Evolutionary conservation across 2,329 filamentous ascomycete genomes (phyloP).

Genomic region (Xylariaceae sp.): DNA sequence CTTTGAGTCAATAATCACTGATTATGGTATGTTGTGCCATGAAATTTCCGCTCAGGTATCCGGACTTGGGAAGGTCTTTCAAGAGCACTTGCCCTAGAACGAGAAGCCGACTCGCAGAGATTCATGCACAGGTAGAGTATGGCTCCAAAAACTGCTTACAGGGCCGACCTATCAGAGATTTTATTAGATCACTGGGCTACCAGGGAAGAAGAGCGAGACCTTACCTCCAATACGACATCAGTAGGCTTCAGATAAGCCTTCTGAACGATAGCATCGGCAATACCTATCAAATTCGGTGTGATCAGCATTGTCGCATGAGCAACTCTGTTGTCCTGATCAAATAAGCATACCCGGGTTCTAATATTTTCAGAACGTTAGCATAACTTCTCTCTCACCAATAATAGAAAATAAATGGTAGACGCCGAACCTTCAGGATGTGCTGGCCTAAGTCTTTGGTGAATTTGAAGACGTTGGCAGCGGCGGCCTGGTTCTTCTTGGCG

Average conservation of each 20-base stretch:
- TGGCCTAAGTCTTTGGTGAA: conserved; percentile 82
- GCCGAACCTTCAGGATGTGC: conserved; percentile 67
- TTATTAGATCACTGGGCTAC: neutral
- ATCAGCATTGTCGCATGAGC: conserved; percentile 28
- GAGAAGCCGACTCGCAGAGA: too few relatives aligned
- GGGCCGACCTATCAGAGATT: conserved; percentile 59
- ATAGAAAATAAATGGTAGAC: too few relatives aligned
- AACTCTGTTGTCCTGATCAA: too few relatives aligned
- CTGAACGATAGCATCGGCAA: conserved; percentile 63
- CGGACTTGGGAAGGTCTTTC: too few relatives aligned
- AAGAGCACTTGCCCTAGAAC: too few relatives aligned
- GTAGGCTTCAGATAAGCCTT: conserved; percentile 90
- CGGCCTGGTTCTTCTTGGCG: conserved; percentile 25
- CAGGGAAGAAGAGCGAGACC: neutral
- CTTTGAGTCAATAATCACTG: too few relatives aligned
- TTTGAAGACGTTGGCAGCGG: conserved; percentile 85
- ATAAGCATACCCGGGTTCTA: too few relatives aligned
- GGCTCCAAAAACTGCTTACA: conserved; percentile 46
- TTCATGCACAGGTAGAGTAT: too few relatives aligned
- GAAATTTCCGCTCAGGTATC: too few relatives aligned
- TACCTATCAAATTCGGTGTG: conserved; percentile 45
- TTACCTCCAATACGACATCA: conserved; percentile 85
- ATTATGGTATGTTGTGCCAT: neutral
- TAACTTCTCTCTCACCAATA: too few relatives aligned
- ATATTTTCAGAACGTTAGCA: too few relatives aligned